phyloP scores from a whole-genome alignment of 495 filamentous ascomycete genomes.

The Aspergillus heteromorphus region DNA sequence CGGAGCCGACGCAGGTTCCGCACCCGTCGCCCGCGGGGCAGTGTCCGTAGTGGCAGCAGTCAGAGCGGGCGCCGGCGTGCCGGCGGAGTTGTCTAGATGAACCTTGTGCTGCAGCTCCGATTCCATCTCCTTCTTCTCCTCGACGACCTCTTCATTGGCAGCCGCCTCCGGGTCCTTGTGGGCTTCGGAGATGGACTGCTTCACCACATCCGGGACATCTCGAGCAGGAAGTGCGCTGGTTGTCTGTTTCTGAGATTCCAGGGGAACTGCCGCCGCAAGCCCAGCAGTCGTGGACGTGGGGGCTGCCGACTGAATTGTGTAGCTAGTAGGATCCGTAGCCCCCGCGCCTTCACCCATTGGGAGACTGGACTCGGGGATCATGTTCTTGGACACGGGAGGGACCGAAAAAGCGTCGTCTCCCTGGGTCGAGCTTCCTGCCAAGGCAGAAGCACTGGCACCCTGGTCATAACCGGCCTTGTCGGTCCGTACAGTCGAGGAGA shows the following conservation, averaged over 20 bases:
- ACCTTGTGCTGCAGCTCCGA: slow-evolving; percentile 57
- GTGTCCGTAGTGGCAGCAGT: slow-evolving; percentile 22
- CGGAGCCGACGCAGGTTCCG: slow-evolving; percentile 27
- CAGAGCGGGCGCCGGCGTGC: slow-evolving; percentile 48
- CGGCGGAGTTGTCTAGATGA: slow-evolving; percentile 39
- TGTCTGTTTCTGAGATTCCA: slow-evolving; percentile 54
- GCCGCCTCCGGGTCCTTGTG: slow-evolving; percentile 65
- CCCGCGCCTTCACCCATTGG: slow-evolving; percentile 49
- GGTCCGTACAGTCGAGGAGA: slow-evolving; percentile 57
- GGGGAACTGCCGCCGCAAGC: slow-evolving; percentile 65
- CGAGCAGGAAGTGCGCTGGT: slow-evolving; percentile 39
- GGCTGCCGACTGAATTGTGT: slow-evolving; percentile 61
- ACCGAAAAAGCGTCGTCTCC: slow-evolving; percentile 45
- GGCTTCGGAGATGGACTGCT: slow-evolving; percentile 63
- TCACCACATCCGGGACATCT: slow-evolving; percentile 66
- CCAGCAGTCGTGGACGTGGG: slow-evolving; percentile 67
- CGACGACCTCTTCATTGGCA: slow-evolving; percentile 58
- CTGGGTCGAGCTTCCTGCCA: slow-evolving; percentile 10
- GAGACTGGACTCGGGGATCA: slow-evolving; percentile 84
- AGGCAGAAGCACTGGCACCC: slow-evolving; percentile 49
- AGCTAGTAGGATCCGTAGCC: slow-evolving; percentile 40
- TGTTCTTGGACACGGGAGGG: slow-evolving; percentile 55
- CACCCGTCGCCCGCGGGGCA: slow-evolving; percentile 30
- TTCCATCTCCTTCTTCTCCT: slow-evolving; percentile 75
- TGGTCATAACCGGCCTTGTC: slow-evolving; percentile 83